These are phyloP conservation scores for Cladosporium sp. DNA, from an alignment of 2,329 filamentous ascomycete species.

Conservation along the genomic window DNA sequence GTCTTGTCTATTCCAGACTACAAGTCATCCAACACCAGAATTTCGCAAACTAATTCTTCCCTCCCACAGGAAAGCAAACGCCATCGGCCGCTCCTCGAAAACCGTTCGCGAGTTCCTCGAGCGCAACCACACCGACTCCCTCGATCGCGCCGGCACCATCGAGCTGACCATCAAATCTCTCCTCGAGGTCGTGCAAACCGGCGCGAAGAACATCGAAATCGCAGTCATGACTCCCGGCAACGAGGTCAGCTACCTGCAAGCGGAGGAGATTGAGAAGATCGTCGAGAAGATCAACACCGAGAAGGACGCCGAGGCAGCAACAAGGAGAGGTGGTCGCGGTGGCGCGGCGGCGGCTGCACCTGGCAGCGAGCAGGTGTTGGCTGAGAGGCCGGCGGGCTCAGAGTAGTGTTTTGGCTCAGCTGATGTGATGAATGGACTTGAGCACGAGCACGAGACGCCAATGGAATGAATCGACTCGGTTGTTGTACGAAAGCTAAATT, in stretches of 20 bases:
- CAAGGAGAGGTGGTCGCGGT: constrained; percentile 76
- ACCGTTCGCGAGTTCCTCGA: constrained; percentile 98
- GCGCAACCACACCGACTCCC: constrained; percentile 96
- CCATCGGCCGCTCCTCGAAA: constrained; percentile 97
- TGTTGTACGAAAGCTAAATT: neutral
- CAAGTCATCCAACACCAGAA: constrained; percentile 15
- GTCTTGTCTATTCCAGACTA: neutral
- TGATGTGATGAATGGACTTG: neutral
- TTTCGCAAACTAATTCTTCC: neutral
- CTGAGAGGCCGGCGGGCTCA: constrained; percentile 36
- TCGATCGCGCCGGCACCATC: constrained; percentile 95
- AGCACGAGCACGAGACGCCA: too few relatives aligned
- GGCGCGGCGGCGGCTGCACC: constrained; percentile 29
- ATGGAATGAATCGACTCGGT: neutral
- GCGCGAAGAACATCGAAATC: constrained; percentile 99
- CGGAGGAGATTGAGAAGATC: constrained; percentile 94
- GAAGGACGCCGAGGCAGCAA: constrained; percentile 97
- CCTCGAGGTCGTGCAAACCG: constrained; percentile 95
- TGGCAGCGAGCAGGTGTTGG: constrained; percentile 37
- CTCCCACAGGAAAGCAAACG: constrained; percentile 86
- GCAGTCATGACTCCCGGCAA: constrained; percentile 96
- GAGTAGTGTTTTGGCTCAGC: constrained; percentile 5
- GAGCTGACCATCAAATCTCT: constrained; percentile 97
- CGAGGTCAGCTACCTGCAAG: constrained; percentile 85
- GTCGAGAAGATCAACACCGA: constrained; percentile 99